These are phyloP conservation scores for Zygoascus biomembranicola DNA, from an alignment of 805 yeast species.

Conservation along the genomic window DNA sequence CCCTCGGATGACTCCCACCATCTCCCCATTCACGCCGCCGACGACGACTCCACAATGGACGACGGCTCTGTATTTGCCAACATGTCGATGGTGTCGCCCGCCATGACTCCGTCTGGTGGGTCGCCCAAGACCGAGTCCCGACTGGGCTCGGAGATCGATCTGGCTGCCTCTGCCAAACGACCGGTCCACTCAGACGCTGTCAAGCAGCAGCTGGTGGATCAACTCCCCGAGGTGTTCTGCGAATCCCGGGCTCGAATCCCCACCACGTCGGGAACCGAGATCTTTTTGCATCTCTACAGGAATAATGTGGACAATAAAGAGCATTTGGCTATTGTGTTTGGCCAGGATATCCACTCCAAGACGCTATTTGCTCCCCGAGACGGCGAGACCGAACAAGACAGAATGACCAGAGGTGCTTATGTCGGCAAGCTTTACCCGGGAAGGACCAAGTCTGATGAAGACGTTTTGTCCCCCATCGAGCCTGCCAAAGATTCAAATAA, in stretches of 20 bases:
- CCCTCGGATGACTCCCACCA: background rate
- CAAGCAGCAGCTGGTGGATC: slow-evolving; percentile 12
- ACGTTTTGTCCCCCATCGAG: slow-evolving; percentile 8
- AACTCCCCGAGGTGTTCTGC: slow-evolving; percentile 72
- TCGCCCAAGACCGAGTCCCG: slow-evolving; percentile 3
- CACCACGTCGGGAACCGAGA: slow-evolving; percentile 90
- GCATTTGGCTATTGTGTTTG: slow-evolving; percentile 94
- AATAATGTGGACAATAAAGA: slow-evolving; percentile 86
- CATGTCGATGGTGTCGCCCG: slow-evolving; percentile 30
- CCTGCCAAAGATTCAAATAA: background rate
- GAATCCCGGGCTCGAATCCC: slow-evolving; percentile 94
- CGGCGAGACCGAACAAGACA: slow-evolving; percentile 77
- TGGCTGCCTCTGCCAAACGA: slow-evolving; percentile 3
- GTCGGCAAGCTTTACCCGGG: slow-evolving; percentile 88
- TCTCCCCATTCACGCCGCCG: background rate
- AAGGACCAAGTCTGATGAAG: slow-evolving; percentile 41
- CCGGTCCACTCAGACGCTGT: slow-evolving; percentile 7
- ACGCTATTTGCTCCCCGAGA: slow-evolving; percentile 53
- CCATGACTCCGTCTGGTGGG: slow-evolving; percentile 23
- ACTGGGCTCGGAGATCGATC: slow-evolving; percentile 14
- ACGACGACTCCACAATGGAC: background rate
- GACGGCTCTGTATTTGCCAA: slow-evolving; percentile 10
- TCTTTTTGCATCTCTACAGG: slow-evolving; percentile 80
- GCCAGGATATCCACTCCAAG: slow-evolving; percentile 78
- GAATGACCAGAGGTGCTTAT: slow-evolving; percentile 99